A percentile compares a stretch with the other conserved stretches of the same genome.
These are phyloP conservation scores for Arthrobotrys iridis DNA, from an alignment of 2,329 filamentous ascomycete species.

Conservation along the genomic window DNA sequence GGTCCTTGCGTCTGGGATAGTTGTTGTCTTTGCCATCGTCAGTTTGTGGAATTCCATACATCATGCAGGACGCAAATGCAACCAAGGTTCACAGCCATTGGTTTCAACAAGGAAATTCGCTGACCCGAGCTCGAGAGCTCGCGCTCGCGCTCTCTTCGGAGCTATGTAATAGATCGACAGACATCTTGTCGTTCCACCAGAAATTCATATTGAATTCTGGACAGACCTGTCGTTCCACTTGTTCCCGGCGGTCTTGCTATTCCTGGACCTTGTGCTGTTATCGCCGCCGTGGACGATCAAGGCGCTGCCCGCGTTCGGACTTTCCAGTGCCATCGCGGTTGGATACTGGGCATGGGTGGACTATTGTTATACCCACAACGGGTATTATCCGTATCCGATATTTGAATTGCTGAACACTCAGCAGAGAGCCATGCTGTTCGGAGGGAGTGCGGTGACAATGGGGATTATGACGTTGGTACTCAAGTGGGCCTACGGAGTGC, in stretches of 20 bases:
- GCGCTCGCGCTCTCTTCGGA: slow-evolving; percentile 20
- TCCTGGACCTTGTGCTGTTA: slow-evolving; percentile 73
- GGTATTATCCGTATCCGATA: slow-evolving; percentile 81
- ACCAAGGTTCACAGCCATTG: slow-evolving; percentile 10
- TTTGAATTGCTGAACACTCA: slow-evolving; percentile 74
- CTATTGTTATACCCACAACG: slow-evolving; percentile 67
- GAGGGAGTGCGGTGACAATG: slow-evolving; percentile 75
- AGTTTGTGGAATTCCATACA: slow-evolving; percentile 23
- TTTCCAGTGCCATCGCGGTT: slow-evolving; percentile 71
- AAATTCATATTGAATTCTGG: slow-evolving; percentile 54
- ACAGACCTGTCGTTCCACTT: slow-evolving; percentile 73
- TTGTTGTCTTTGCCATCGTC: slow-evolving; percentile 11
- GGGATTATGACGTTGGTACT: slow-evolving; percentile 74
- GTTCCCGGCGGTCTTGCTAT: slow-evolving; percentile 72
- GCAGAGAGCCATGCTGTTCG: slow-evolving; percentile 76
- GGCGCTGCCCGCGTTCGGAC: slow-evolving; percentile 68
- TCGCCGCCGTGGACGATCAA: slow-evolving; percentile 77
- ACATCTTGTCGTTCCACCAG: slow-evolving; percentile 55
- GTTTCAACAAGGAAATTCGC: slow-evolving; percentile 32
- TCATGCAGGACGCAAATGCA: slow-evolving; percentile 37
- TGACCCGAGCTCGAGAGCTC: slow-evolving; percentile 53
- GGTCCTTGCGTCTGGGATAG: slow-evolving; percentile 14
- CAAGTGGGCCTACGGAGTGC: slow-evolving; percentile 74
- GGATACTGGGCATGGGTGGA: slow-evolving; percentile 82
- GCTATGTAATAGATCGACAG: slow-evolving; percentile 54